phyloP scores from a whole-genome alignment of 2,329 filamentous ascomycete species.

The Alternaria alternata region DNA sequence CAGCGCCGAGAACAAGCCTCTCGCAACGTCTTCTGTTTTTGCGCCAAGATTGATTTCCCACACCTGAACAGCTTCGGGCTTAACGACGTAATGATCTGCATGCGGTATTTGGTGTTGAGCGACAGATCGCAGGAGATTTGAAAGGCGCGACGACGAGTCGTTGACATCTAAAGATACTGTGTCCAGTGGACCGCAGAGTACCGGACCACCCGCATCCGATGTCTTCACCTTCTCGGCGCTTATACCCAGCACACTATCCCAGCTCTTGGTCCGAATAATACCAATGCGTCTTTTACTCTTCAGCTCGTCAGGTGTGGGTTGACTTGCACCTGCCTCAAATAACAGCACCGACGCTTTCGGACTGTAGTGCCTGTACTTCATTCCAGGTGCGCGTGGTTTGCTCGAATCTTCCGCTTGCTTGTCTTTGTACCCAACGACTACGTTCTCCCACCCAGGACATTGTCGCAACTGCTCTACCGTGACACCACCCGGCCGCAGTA shows the following conservation, averaged over 20 bases:
- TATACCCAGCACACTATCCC: constrained; percentile 34
- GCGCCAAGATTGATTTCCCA: constrained; percentile 78
- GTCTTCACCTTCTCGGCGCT: constrained; percentile 3
- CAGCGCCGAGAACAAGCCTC: constrained; percentile 86
- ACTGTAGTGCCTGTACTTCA: constrained; percentile 99
- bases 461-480: constrained; percentile 78
- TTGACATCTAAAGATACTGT: not conserved
- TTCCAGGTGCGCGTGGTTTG: constrained; percentile 83
- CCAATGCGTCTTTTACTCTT: constrained; percentile 48
- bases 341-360: constrained; percentile 86
- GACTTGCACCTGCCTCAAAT: constrained; percentile 68
- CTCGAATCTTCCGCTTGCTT: constrained; percentile 67
- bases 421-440: constrained; percentile 81
- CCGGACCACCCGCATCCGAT: constrained; percentile 10
- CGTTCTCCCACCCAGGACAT: constrained; percentile 82
- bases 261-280: constrained; percentile 47
- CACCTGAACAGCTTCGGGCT: constrained; percentile 38
- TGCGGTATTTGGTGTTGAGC: constrained; percentile 46
- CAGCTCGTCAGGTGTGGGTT: constrained; percentile 41
- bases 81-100: constrained; percentile 29
- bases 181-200: constrained; percentile 19
- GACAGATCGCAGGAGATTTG: constrained; percentile 48
- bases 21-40: constrained; percentile 77
- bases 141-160: constrained; percentile 15
- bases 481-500: constrained; percentile 87